Base-by-base conservation (phyloP, 2,329 filamentous ascomycete genomes). In the Lachnellula subtilissima region DNA sequence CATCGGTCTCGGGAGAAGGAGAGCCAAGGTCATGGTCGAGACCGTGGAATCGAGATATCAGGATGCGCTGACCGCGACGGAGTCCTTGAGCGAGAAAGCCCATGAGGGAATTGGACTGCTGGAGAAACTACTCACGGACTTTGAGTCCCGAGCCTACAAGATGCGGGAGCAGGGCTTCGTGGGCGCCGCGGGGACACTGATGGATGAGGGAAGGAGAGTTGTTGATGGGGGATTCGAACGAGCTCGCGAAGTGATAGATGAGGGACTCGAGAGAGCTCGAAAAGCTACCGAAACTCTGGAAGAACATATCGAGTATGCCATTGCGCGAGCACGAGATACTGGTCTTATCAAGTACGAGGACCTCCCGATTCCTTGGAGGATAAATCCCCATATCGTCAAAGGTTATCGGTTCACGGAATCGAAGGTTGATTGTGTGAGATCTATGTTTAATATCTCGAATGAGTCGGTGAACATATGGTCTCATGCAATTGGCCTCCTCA, bases 391-490 rank as follows among this genome's bases (percentile, higher is more conserved):
- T 73, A 97, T 99, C 69, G 78, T 86, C 51, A 84, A 83, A 53
- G 94, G 94, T 17, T 99, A 99, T 71, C 92, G 94, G 51, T 99
- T 99, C 76, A 88, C 85, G 59, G 90, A 96, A 67, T 91, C 89
- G 57, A 96, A 96, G 72, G 77, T 93, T 54, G 93, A 93, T 64
- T 97, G 93, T 70, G 78, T 97, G 51, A 82, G 83, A 51, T 96
- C 91, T 22, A 84, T 90, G 60, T 92, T 96, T 68, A 81, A 84
- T 60, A 76, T 94, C 56, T 95, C 90, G 61, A 99, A 99, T 73
- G 94, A 99, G 74, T 83, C 88, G 42, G 87, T 97, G 76, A 99
- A 99, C 74, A 99, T 99, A 69, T 99, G 94, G 94, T 93, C 92
- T 2, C 94, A 99, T 70, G 84, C 88, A 12, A 81, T 99, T 32